These are phyloP conservation scores for Fermentozyma sake DNA, from an alignment of 1,139 yeast species.

Conservation along the genomic window DNA sequence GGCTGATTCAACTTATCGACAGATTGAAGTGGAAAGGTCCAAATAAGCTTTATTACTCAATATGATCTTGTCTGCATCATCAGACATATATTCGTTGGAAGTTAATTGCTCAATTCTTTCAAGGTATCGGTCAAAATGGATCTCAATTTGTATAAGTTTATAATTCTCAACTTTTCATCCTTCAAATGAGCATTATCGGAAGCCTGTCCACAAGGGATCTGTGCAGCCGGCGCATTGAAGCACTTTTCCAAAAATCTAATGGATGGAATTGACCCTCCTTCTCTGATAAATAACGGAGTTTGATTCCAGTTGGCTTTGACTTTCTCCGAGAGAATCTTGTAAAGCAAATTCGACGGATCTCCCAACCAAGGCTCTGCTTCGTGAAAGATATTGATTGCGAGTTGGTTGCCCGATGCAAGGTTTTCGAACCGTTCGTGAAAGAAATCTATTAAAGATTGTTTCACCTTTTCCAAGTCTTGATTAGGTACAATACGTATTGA, in stretches of 20 bases:
- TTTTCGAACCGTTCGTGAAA: slow-evolving; percentile 40
- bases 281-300: slow-evolving; percentile 77
- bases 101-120: slow-evolving; percentile 26
- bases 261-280: slow-evolving; percentile 95
- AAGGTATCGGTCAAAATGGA: slow-evolving; percentile 57
- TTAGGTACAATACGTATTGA: slow-evolving; percentile 89
- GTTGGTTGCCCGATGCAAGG: slow-evolving; percentile 55
- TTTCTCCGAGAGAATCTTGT: slow-evolving; percentile 57
- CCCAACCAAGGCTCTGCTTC: slow-evolving; percentile 98
- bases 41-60: too few relatives aligned
- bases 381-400: slow-evolving; percentile 60
- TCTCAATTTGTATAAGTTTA: slow-evolving; percentile 72
- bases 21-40: too few relatives aligned
- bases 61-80: too few relatives aligned
- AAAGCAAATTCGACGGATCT: slow-evolving; percentile 71
- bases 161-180: slow-evolving; percentile 77
- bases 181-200: slow-evolving; percentile 92
- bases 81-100: too few relatives aligned
- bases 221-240: slow-evolving; percentile 87
- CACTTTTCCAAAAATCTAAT: slow-evolving; percentile 78
- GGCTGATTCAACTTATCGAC: too few relatives aligned
- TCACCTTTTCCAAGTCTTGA: slow-evolving; percentile 63
- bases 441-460: slow-evolving; percentile 43
- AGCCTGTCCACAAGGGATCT: slow-evolving; percentile 94
- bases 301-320: slow-evolving; percentile 61